These are phyloP conservation scores for Pseudocercospora cruenta DNA, from an alignment of 2,329 filamentous ascomycete species.

Conservation along the genomic window DNA sequence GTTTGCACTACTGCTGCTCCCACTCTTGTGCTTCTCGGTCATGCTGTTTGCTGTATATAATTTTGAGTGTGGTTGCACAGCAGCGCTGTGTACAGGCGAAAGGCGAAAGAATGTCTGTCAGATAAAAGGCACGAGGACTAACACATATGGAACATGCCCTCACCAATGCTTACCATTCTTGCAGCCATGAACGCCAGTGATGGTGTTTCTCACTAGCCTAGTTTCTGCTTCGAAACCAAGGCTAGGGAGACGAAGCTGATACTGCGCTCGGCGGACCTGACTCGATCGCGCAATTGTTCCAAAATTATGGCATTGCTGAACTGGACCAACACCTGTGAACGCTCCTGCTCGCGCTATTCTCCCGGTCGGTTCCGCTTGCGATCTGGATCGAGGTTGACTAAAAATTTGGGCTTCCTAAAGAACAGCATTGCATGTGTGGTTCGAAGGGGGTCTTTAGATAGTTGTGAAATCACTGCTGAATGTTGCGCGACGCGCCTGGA, in stretches of 20 bases:
- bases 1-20: conserved; percentile 6
- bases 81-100: neutral
- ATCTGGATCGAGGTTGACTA: neutral
- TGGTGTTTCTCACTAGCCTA: neutral
- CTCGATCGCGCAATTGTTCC: neutral
- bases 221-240: neutral
- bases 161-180: neutral
- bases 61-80: neutral
- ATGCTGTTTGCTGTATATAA: neutral
- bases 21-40: conserved; percentile 2
- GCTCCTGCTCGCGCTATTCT: neutral
- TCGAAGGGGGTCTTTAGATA: neutral
- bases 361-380: neutral
- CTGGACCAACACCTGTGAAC: neutral
- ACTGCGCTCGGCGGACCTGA: neutral
- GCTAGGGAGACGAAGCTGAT: neutral
- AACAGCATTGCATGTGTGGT: neutral
- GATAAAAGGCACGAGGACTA: neutral
- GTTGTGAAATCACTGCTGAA: neutral
- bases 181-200: neutral
- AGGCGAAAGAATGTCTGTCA: neutral
- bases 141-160: neutral
- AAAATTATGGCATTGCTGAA: neutral
- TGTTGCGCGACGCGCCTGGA: neutral
- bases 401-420: neutral